Percentiles rank a stretch among this genome's conserved stretches.
These are phyloP conservation scores for Ceratobasidium sp. DNA, from an alignment of 1,284 basidiomycete species.

Conservation along the genomic window DNA sequence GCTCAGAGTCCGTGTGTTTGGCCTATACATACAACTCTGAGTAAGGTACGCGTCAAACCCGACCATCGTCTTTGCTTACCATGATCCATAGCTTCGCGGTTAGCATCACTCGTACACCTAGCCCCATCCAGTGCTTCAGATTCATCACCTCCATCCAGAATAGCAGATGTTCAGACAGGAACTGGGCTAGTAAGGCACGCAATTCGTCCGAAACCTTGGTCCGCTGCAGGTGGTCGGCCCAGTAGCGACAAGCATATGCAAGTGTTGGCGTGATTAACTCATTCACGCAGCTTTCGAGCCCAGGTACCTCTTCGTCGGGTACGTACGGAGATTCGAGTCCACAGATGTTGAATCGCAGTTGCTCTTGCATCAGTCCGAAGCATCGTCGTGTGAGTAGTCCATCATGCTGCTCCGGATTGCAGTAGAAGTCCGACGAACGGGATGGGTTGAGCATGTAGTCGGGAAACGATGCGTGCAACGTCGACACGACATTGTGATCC, in stretches of 20 bases:
- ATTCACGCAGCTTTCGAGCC: neutral
- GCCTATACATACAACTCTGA: too few relatives aligned
- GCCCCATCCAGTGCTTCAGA: neutral
- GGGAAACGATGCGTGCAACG: constrained; percentile 9
- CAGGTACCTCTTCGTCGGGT: neutral
- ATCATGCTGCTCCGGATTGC: neutral
- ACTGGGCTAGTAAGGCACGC: neutral
- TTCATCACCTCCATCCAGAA: neutral
- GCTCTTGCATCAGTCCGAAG: neutral
- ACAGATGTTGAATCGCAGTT: constrained; percentile 1
- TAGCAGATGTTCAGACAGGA: neutral
- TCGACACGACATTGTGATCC: neutral
- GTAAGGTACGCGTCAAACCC: too few relatives aligned
- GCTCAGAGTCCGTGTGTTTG: too few relatives aligned
- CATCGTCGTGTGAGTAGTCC: neutral
- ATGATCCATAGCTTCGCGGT: too few relatives aligned
- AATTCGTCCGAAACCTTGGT: neutral
- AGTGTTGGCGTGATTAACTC: neutral
- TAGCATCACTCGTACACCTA: too few relatives aligned
- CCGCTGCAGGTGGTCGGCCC: neutral
- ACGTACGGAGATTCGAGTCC: neutral
- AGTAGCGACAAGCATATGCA: constrained; percentile 22
- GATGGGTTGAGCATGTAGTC: neutral
- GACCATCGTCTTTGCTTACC: too few relatives aligned
- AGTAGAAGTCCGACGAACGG: neutral